These are phyloP conservation scores for Monoraphidium neglectum DNA, from an alignment of 139 green algal species.

Conservation along the genomic window DNA sequence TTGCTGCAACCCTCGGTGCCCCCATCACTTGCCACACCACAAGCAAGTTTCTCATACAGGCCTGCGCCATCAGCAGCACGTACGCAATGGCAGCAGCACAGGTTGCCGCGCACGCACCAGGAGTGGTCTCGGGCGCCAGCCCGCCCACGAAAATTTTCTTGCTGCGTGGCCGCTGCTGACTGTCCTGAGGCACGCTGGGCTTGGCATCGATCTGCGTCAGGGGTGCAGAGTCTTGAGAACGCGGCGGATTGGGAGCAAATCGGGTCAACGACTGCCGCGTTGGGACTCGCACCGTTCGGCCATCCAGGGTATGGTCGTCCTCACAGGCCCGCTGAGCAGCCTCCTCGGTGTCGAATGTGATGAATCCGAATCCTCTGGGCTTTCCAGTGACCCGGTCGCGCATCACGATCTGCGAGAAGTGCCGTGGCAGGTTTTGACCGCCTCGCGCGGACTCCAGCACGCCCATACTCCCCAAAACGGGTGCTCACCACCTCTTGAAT, in stretches of 20 bases:
- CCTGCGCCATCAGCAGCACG: no score
- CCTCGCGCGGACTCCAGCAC: neutral
- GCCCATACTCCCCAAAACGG: neutral
- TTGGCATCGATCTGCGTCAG: slow-evolving; percentile 86
- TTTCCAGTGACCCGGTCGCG: slow-evolving; percentile 61
- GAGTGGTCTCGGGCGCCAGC: slow-evolving; percentile 75
- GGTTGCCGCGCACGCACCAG: slow-evolving; percentile 55
- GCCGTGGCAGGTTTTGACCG: neutral
- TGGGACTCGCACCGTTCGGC: slow-evolving; percentile 44
- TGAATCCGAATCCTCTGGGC: slow-evolving; percentile 84
- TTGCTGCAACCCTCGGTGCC: no score
- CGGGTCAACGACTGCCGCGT: no score
- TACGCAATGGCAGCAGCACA: no score
- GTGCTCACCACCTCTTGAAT: slow-evolving; percentile 70
- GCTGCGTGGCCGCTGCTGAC: slow-evolving; percentile 58
- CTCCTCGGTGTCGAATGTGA: slow-evolving; percentile 67
- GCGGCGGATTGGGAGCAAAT: no score
- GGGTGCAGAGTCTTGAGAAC: no score
- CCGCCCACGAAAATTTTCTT: slow-evolving; percentile 91
- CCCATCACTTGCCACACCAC: no score
- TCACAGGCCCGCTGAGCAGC: slow-evolving; percentile 59
- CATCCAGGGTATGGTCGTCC: slow-evolving; percentile 69
- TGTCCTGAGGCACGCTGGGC: slow-evolving; percentile 68
- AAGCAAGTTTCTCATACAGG: no score
- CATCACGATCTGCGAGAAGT: slow-evolving; percentile 75